Percentiles rank a stretch among this genome's conserved stretches.
Conservation (phyloP, 2,329 filamentous ascomycete genomes). For the Chrysosporium queenslandicum region DNA sequence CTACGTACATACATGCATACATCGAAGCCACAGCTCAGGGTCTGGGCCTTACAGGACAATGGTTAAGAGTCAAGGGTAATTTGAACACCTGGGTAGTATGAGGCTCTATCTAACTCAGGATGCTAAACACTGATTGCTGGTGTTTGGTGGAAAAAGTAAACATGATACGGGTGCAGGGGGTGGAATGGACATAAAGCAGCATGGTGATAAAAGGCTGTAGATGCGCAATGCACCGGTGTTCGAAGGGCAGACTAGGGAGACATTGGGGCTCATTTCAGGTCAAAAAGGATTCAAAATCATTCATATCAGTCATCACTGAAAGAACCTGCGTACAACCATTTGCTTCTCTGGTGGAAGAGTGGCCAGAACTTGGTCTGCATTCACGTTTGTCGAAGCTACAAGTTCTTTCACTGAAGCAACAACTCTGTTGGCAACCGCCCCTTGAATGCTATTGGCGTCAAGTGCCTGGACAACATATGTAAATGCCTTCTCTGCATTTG, state of each 20-base stretch:
- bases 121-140: not conserved
- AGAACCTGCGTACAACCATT: conserved; percentile 66
- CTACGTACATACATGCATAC: too few relatives aligned
- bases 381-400: conserved; percentile 60
- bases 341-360: conserved; percentile 72
- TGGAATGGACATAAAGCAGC: not conserved
- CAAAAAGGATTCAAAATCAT: not conserved
- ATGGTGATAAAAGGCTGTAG: not conserved
- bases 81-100: not conserved
- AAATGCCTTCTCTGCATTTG: conserved; percentile 72
- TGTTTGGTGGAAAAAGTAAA: not conserved
- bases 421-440: conserved; percentile 67
- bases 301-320: conserved; percentile 44
- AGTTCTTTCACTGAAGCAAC: conserved; percentile 69
- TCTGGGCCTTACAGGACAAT: too few relatives aligned
- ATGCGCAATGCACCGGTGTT: not conserved
- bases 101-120: conserved; percentile 1
- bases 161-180: not conserved
- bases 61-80: not conserved
- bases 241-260: not conserved
- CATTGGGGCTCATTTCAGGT: not conserved
- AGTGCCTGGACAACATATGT: conserved; percentile 77
- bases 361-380: conserved; percentile 59
- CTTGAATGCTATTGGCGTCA: conserved; percentile 80
- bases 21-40: too few relatives aligned